Conservation (phyloP, 768 basidiomycete species). For the Tricholoma sp. region DNA sequence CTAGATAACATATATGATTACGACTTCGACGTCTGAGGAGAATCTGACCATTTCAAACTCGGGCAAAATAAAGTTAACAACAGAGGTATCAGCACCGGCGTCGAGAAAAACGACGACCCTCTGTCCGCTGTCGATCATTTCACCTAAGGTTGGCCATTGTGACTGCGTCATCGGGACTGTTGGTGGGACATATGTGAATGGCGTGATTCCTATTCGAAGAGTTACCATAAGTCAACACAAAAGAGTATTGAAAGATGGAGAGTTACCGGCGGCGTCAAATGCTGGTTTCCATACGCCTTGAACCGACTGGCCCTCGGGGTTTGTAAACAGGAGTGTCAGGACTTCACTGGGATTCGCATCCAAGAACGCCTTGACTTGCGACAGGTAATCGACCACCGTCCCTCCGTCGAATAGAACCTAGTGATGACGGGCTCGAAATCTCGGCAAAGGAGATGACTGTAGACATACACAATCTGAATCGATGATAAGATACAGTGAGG, state of each 20-base stretch:
- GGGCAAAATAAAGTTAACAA: conserved; percentile 47
- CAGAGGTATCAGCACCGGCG: conserved; percentile 33
- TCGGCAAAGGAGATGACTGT: not conserved
- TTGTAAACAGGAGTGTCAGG: conserved; percentile 61
- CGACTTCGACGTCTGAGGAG: not conserved
- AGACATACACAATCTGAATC: conserved; percentile 30
- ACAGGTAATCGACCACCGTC: conserved; percentile 41
- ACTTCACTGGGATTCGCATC: conserved; percentile 62
- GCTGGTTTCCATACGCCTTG: conserved; percentile 44
- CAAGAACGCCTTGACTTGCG: conserved; percentile 49
- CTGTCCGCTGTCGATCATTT: conserved; percentile 55
- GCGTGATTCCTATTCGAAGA: conserved; percentile 31
- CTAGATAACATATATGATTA: conserved; percentile 18
- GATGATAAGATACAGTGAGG: conserved; percentile 2
- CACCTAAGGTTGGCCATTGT: conserved; percentile 61
- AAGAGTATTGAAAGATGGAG: not conserved
- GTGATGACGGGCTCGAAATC: not conserved
- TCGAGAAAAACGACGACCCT: conserved; percentile 63
- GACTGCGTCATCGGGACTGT: conserved; percentile 33
- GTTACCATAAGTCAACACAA: not conserved
- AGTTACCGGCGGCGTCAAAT: conserved; percentile 43
- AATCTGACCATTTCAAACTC: conserved; percentile 49
- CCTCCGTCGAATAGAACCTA: conserved; percentile 52
- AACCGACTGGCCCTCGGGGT: conserved; percentile 51
- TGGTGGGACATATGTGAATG: conserved; percentile 48